Evolutionary conservation across 2,329 filamentous ascomycete genomes (phyloP).

Genomic region (Elsinoe batatas): DNA sequence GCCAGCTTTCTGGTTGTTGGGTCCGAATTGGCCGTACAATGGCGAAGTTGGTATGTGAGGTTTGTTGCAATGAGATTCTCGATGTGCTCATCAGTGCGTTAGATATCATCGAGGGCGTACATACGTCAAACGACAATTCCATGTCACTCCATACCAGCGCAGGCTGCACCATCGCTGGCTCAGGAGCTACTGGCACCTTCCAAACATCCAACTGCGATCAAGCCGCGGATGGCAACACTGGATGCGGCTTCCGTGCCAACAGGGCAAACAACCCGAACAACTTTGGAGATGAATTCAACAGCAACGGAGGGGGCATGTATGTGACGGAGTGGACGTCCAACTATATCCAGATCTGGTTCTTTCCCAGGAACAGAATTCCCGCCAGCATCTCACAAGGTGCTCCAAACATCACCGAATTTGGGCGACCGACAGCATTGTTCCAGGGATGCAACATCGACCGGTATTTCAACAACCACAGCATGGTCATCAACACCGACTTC

Average conservation of each 20-base stretch:
- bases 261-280: slow-evolving; percentile 22
- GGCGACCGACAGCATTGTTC: slow-evolving; percentile 53
- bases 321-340: slow-evolving; percentile 28
- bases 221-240: slow-evolving; percentile 21
- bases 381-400: slow-evolving; percentile 33
- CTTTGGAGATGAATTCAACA: slow-evolving; percentile 26
- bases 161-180: slow-evolving; percentile 25
- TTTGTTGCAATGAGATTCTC: not conserved
- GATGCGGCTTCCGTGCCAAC: slow-evolving; percentile 23
- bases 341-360: slow-evolving; percentile 29
- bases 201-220: slow-evolving; percentile 22
- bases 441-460: slow-evolving; percentile 34
- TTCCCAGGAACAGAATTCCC: slow-evolving; percentile 26
- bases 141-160: slow-evolving; percentile 26
- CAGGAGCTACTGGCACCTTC: slow-evolving; percentile 20
- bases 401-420: slow-evolving; percentile 55
- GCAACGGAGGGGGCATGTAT: slow-evolving; percentile 26
- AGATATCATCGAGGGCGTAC: slow-evolving; percentile 30
- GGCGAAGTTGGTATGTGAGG: slow-evolving; percentile 25
- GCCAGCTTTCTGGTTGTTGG: slow-evolving; percentile 34
- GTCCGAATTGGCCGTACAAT: slow-evolving; percentile 36
- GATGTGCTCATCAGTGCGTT: not conserved
- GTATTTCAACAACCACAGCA: slow-evolving; percentile 30
- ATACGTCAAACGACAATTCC: slow-evolving; percentile 20
- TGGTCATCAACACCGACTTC: slow-evolving; percentile 33